A percentile compares a stretch with the other conserved stretches of the same genome.
Evolutionary conservation across 2,329 filamentous ascomycete genomes (phyloP).

Genomic region (Exophiala mesophila): DNA sequence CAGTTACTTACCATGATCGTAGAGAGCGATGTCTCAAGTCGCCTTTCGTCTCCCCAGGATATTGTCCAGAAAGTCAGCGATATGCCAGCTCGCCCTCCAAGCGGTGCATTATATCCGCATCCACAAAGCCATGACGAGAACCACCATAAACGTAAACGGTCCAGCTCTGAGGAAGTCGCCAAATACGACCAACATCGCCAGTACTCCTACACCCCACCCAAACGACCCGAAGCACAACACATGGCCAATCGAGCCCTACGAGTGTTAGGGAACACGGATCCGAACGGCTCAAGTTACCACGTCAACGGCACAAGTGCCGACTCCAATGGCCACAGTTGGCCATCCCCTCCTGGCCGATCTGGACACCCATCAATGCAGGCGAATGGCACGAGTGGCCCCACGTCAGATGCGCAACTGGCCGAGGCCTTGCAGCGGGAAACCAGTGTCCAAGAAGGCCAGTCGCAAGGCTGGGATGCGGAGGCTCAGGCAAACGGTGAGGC

Average conservation of each 20-base stretch:
- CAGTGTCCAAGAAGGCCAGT: constrained; percentile 36
- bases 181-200: constrained; percentile 6
- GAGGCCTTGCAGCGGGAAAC: constrained; percentile 50
- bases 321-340: constrained; percentile 16
- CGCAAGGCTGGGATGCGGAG: constrained; percentile 33
- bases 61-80: constrained; percentile 7
- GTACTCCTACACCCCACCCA: constrained; percentile 12
- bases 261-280: constrained; percentile 17
- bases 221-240: constrained; percentile 18
- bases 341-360: constrained; percentile 2
- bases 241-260: constrained; percentile 25
- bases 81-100: background rate
- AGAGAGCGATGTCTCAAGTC: constrained; percentile 14
- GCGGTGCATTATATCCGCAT: constrained; percentile 3
- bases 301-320: constrained; percentile 6
- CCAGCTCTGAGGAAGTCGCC: constrained; percentile 5
- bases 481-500: constrained; percentile 33
- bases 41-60: constrained; percentile 12
- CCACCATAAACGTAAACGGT: constrained; percentile 17
- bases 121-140: constrained; percentile 3
- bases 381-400: constrained; percentile 34
- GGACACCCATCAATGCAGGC: constrained; percentile 4
- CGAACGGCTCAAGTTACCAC: constrained; percentile 13
- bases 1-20: no score
- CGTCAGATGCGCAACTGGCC: constrained; percentile 48